Evolutionary conservation across 768 basidiomycete genomes (phyloP), one percentile per base, ranked within the genome.

Genomic region (Leucocoprinus sp.): DNA sequence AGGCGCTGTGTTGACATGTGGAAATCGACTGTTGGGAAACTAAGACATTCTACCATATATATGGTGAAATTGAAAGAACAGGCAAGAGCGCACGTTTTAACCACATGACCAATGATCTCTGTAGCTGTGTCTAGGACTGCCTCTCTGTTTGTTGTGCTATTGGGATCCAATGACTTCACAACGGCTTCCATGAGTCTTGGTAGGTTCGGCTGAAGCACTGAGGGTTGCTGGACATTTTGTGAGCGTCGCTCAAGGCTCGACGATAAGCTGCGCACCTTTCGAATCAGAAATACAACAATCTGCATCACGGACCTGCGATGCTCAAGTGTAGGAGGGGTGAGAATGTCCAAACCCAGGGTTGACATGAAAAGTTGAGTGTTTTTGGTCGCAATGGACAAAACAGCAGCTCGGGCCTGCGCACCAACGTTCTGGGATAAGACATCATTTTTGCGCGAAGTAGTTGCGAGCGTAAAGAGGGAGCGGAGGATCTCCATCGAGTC

Each of bases 161-260:
- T 93, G 12, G 96, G 96, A 64, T 99, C 95, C 45, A 99, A 70
- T 0, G 92, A 96, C 59, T 93, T 93, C 14, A 98, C 93, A 0
- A 98, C 92, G 1, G 93, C 92, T 59, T 98, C 96, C 63, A 92
- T 84, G 36, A 97, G 67, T 33, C 82, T 76, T 0, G 93, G 85
- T 21, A 98, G 67, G 54, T 84, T 86, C 2, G 87, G 78, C 53
- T 90, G 84, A 34, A 98, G 67, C 6, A 95, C 80, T 21, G 87
- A 67, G 1, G 93, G 93, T 55, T 86, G 82, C 86, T 92, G 54
- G 14, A 23, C 39, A 26, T 28, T 12, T 45, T 28, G 37, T 31
- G 24, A 42, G 27, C 11, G 26, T 35, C 44, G 4, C 8, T 24
- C 14, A n/a, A 11, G 26, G 28, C 15, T 36, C 33, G 9, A 23